Conservation (phyloP, 164 flowering plant species). For the Tetrastigma voinierianum region DNA sequence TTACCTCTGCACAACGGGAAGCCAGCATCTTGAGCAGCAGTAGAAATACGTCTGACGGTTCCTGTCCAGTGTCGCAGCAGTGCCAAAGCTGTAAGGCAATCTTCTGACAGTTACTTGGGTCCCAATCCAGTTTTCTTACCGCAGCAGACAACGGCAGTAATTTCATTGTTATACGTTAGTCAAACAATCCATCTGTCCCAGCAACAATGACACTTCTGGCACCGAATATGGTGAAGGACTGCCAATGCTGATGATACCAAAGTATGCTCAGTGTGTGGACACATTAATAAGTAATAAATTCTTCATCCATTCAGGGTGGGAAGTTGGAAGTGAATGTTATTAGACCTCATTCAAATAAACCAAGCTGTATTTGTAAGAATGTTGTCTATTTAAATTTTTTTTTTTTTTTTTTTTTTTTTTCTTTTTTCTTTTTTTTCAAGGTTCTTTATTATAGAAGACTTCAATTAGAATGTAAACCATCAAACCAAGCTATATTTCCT, state of each 20-base stretch:
- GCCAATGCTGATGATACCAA: slow-evolving; percentile 9
- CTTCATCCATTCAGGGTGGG: too few relatives aligned
- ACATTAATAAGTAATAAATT: too few relatives aligned
- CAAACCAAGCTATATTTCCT: too few relatives aligned
- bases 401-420: too few relatives aligned
- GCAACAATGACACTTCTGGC: slow-evolving; percentile 61
- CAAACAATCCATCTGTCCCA: slow-evolving; percentile 73
- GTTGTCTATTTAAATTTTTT: too few relatives aligned
- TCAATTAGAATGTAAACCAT: too few relatives aligned
- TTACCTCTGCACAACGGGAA: slow-evolving; percentile 57
- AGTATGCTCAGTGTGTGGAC: not conserved
- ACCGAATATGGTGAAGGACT: slow-evolving; percentile 63
- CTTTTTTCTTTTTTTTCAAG: too few relatives aligned
- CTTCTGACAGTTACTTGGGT: slow-evolving; percentile 47
- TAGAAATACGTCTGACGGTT: slow-evolving; percentile 51
- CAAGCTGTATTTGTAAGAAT: too few relatives aligned
- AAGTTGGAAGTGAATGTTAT: too few relatives aligned
- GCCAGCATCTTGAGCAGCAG: slow-evolving; percentile 68
- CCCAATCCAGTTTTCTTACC: slow-evolving; percentile 38
- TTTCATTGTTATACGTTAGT: slow-evolving; percentile 56
- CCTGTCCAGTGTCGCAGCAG: slow-evolving; percentile 44
- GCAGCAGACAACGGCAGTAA: slow-evolving; percentile 47
- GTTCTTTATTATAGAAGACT: too few relatives aligned
- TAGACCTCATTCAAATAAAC: too few relatives aligned
- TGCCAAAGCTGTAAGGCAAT: slow-evolving; percentile 59